Base-by-base conservation (phyloP, 305 asterid genomes). In the Fraxinus ornus region DNA sequence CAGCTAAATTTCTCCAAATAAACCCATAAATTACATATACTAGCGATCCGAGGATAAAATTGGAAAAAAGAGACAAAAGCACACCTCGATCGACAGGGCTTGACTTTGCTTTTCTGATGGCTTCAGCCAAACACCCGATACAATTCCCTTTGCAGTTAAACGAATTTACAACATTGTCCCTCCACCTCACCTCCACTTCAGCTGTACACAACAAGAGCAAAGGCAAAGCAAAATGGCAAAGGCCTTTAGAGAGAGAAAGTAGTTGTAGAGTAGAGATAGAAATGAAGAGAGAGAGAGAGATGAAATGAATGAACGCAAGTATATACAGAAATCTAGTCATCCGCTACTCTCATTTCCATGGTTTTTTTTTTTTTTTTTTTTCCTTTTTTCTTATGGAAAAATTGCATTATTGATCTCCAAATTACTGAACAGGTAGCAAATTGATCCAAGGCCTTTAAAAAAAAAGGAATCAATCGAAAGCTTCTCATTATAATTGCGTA, bases 11-110 rank as follows among this genome's bases (percentile, higher is more conserved):
- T 6, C 73, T 24, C 35, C 36, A 64, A 64, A 64, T 26, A 64
- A 64, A 64, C 35, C 73, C 57, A 24, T 64, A 22, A 26, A 64
- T 26, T 64, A 64, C 68, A 21, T 2, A 3, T 0, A 33, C 32
- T 62, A 15, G 77, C 73, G 87, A 84, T 86, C 85, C 84, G 66
- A 75, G 36, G 28, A 66, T 52, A 68, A 84, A 47, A 77, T 78
- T 68, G 71, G 57, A 33, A 77, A 80, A 83, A 52, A 36, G 28
- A 60, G 39, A 30, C 17, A 75, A 36, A 71, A 70, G 77, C 86
- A 83, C 85, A 85, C 87, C 85, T 85, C 83, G 87, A 87, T 87
- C 84, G 80, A 77, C 75, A 76, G 83, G 66, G 37, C 82, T 81
- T 60, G 84, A 76, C 79, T 80, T 74, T 22, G 80, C 64, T 78